Conservation (phyloP, 108 stramenopile genomes). For the Fistulifera pelliculosa region DNA sequence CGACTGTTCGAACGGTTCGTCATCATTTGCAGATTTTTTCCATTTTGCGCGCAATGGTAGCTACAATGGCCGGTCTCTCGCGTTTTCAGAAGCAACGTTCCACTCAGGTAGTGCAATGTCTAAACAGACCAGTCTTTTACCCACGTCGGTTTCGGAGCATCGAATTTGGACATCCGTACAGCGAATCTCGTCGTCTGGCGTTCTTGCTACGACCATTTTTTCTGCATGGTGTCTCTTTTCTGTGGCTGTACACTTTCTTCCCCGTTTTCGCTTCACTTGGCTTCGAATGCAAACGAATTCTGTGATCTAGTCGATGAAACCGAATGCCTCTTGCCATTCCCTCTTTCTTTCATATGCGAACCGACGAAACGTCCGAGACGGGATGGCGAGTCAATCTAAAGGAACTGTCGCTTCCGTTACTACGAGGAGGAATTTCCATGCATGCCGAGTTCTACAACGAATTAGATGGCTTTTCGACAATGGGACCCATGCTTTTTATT, state of each 20-base stretch:
- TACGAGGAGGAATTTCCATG: slow-evolving; percentile 27
- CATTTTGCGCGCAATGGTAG: neutral
- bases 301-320: slow-evolving; percentile 66
- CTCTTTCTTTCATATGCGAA: slow-evolving; percentile 47
- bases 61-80: neutral
- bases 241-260: slow-evolving; percentile 7
- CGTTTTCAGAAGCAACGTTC: neutral
- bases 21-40: neutral
- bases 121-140: neutral
- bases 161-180: neutral
- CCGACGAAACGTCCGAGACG: slow-evolving; percentile 31
- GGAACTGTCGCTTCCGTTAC: slow-evolving; percentile 19
- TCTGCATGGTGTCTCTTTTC: slow-evolving; percentile 11
- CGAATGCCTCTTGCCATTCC: slow-evolving; percentile 69
- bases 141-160: neutral
- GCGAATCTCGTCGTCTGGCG: neutral
- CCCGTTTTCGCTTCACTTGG: neutral
- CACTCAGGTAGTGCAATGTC: neutral
- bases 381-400: slow-evolving; percentile 40
- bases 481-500: slow-evolving; percentile 71
- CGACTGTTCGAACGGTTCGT: neutral
- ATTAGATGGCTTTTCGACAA: slow-evolving; percentile 74
- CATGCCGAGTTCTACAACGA: slow-evolving; percentile 42
- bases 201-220: neutral
- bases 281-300: neutral